Percentiles rank a stretch among this genome's conserved stretches.
Evolutionary conservation across 2,329 filamentous ascomycete species (phyloP).

Genomic region (Microsporum ferrugineum): DNA sequence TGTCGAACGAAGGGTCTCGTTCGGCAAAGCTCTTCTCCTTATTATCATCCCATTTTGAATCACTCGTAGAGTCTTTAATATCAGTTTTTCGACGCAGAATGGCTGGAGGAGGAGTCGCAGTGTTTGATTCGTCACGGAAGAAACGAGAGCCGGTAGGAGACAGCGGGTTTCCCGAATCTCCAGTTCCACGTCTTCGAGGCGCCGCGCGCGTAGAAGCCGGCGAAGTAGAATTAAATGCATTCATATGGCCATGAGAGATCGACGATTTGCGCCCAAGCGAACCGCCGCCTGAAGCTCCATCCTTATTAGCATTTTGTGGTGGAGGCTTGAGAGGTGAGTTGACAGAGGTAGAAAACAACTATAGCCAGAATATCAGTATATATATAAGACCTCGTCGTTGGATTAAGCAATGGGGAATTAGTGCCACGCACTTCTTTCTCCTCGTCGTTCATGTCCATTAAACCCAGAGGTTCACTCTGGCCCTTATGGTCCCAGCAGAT

Average conservation of each 20-base stretch:
- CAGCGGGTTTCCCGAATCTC: constrained; percentile 49
- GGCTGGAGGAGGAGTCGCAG: constrained; percentile 49
- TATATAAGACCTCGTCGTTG: not conserved
- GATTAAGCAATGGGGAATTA: constrained; percentile 2
- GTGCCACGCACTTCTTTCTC: constrained; percentile 48
- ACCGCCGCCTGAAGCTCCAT: constrained; percentile 28
- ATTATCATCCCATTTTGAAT: constrained; percentile 38
- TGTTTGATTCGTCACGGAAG: constrained; percentile 41
- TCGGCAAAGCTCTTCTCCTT: constrained; percentile 30
- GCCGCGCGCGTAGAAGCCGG: constrained; percentile 63
- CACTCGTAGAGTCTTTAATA: constrained; percentile 40
- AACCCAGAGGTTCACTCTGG: constrained; percentile 55
- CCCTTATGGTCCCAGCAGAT: constrained; percentile 79
- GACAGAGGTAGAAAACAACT: constrained; percentile 76
- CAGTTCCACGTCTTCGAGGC: constrained; percentile 73
- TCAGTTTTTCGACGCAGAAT: constrained; percentile 52
- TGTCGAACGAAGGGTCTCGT: constrained; percentile 31
- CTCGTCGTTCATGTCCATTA: constrained; percentile 60
- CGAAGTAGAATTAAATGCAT: constrained; percentile 58
- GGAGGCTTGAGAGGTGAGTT: constrained; percentile 89
- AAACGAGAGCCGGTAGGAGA: constrained; percentile 39
- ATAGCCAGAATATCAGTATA: constrained; percentile 18
- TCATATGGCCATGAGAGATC: constrained; percentile 53
- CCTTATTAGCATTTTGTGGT: constrained; percentile 55
- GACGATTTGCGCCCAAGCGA: constrained; percentile 64